Evolutionary conservation across 306 rosid genomes (phyloP).

Genomic region (Pterocarpus macrocarpus): DNA sequence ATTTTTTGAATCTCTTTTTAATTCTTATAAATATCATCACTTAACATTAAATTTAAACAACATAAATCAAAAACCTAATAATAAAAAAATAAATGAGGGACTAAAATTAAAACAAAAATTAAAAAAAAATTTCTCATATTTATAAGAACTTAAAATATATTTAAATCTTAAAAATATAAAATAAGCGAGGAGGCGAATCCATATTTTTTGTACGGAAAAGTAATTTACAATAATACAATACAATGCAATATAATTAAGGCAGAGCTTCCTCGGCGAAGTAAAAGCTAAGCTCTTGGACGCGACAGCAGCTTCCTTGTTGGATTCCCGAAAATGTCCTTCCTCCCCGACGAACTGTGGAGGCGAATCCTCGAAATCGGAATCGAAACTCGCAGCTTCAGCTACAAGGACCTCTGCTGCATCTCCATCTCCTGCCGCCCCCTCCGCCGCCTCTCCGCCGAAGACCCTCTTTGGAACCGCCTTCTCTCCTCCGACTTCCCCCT

Average conservation of each 20-base stretch:
- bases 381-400: constrained; percentile 41
- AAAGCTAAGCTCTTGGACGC: neutral
- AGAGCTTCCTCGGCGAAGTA: neutral
- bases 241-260: neutral
- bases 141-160: no score
- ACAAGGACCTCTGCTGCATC: constrained; percentile 75
- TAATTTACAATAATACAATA: no score
- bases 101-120: no score
- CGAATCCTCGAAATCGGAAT: constrained; percentile 72
- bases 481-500: constrained; percentile 66
- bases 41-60: no score
- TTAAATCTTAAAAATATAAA: no score
- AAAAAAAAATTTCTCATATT: no score
- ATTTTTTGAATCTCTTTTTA: no score
- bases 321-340: constrained; percentile 42
- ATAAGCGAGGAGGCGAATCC: no score
- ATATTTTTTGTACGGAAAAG: no score
- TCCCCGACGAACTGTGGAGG: constrained; percentile 82
- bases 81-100: no score
- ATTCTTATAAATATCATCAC: no score
- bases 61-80: no score
- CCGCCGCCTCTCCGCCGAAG: constrained; percentile 66
- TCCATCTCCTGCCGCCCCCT: constrained; percentile 75
- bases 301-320: neutral
- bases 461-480: constrained; percentile 69